Evolutionary conservation across 768 basidiomycete genomes (phyloP).

Genomic region (Peribolospora kevripleyi): DNA sequence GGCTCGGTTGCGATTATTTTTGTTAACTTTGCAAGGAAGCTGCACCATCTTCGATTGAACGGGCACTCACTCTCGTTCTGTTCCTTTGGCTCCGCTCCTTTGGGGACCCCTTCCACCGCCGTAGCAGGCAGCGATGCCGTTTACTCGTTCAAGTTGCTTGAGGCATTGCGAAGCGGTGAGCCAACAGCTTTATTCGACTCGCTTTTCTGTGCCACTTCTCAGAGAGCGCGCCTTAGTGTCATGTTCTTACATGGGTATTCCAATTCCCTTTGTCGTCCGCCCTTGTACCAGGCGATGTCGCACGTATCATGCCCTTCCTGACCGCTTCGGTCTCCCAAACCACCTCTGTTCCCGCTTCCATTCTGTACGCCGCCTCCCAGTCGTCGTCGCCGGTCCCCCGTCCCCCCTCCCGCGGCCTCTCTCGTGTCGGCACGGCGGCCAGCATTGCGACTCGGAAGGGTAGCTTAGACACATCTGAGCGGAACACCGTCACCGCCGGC

Average conservation of each 20-base stretch:
- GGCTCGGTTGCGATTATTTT: too few species aligned
- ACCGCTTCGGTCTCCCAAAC: slow-evolving; percentile 13
- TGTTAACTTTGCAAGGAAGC: too few species aligned
- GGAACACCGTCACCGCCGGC: slow-evolving; percentile 1
- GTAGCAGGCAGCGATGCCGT: too few species aligned
- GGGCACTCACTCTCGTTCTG: too few species aligned
- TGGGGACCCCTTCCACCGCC: too few species aligned
- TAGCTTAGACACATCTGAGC: not conserved
- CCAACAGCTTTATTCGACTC: not conserved
- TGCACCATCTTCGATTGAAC: too few species aligned
- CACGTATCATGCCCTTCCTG: slow-evolving; percentile 16
- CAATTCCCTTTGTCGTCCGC: slow-evolving; percentile 5
- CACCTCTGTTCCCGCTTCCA: slow-evolving; percentile 10
- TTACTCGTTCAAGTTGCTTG: slow-evolving; percentile 4
- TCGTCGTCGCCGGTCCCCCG: not conserved
- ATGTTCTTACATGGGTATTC: not conserved
- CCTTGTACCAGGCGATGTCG: slow-evolving; percentile 15
- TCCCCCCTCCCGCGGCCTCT: too few species aligned
- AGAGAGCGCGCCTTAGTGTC: not conserved
- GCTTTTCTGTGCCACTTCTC: not conserved
- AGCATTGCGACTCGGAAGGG: not conserved
- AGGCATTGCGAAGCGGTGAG: slow-evolving; percentile 7
- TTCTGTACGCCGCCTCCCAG: slow-evolving; percentile 15
- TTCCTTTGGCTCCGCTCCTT: too few species aligned
- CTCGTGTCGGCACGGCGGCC: not conserved